Percentiles rank a stretch among this genome's conserved stretches.
phyloP scores from a whole-genome alignment of 2,329 filamentous ascomycete species.

The Parastagonospora avenae region DNA sequence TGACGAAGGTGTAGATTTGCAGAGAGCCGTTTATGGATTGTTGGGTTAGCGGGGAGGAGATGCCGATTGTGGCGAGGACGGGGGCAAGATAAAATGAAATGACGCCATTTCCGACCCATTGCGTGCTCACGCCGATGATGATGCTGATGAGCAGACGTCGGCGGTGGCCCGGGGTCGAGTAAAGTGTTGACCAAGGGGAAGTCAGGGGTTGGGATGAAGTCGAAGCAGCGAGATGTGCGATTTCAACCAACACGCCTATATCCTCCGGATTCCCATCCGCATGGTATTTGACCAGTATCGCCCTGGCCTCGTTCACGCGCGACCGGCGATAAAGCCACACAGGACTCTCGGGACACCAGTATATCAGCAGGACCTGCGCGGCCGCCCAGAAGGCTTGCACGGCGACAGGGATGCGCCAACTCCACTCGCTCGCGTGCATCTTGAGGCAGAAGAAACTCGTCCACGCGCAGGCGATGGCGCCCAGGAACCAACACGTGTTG shows the following conservation, averaged over 20 bases:
- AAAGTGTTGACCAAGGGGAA: conserved; percentile 10
- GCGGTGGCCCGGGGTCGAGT: conserved; percentile 42
- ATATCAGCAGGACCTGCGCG: conserved; percentile 7
- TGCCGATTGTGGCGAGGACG: conserved; percentile 46
- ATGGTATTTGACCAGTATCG: conserved; percentile 61
- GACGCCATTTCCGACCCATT: conserved; percentile 39
- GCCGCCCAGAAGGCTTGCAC: conserved; percentile 11
- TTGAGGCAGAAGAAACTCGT: conserved; percentile 11
- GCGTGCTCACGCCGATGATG: conserved; percentile 44
- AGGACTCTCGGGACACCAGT: conserved; percentile 59
- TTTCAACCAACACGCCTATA: not conserved
- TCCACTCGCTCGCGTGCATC: conserved; percentile 11
- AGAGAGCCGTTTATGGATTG: conserved; percentile 48
- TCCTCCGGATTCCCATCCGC: conserved; percentile 48
- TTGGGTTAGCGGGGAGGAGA: conserved; percentile 42
- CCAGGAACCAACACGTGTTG: conserved; percentile 21
- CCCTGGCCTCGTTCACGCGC: conserved; percentile 57
- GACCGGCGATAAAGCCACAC: conserved; percentile 63
- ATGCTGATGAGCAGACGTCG: conserved; percentile 48
- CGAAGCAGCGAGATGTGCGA: no score
- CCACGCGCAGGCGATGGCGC: conserved; percentile 14
- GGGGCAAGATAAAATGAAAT: conserved; percentile 47
- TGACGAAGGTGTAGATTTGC: conserved; percentile 48
- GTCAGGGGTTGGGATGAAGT: no score
- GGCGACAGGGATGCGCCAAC: conserved; percentile 15